phyloP scores from a whole-genome alignment of 1,139 yeast species.

The Nadsonia commutata region DNA sequence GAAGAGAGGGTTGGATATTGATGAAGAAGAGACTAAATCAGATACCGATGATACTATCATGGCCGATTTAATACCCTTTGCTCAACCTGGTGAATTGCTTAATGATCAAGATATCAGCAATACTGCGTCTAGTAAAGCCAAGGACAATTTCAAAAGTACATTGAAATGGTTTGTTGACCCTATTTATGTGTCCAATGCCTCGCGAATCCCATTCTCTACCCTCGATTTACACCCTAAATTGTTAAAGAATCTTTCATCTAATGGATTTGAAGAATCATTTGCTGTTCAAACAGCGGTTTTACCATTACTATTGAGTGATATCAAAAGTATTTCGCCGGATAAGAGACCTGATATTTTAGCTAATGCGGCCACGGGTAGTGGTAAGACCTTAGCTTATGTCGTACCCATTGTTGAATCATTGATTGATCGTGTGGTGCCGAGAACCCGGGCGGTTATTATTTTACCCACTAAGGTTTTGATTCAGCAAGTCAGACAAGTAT shows the following conservation, averaged over 20 bases:
- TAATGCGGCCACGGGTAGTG: constrained; percentile 93
- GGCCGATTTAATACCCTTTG: neutral
- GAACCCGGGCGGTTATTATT: constrained; percentile 58
- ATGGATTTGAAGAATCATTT: constrained; percentile 45
- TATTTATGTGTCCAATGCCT: constrained; percentile 28
- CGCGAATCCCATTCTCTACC: constrained; percentile 12
- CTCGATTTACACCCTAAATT: constrained; percentile 23
- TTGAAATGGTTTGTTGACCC: constrained; percentile 55
- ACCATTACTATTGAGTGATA: constrained; percentile 39
- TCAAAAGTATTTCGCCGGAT: constrained; percentile 37
- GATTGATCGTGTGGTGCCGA: constrained; percentile 49
- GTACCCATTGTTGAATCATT: constrained; percentile 70
- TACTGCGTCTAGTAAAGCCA: neutral
- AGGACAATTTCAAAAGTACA: constrained; percentile 22
- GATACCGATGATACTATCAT: neutral
- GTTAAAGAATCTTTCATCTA: constrained; percentile 31
- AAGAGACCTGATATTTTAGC: constrained; percentile 50
- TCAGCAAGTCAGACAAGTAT: constrained; percentile 60
- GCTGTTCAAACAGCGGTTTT: constrained; percentile 66
- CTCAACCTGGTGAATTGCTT: neutral
- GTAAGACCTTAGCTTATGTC: constrained; percentile 83
- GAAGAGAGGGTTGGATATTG: neutral
- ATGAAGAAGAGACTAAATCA: neutral
- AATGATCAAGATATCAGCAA: neutral
- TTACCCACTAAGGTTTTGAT: constrained; percentile 88